Percentiles rank a stretch among this genome's conserved stretches.
Conservation (phyloP, 2,329 filamentous ascomycete genomes). For the Curvularia lunata region DNA sequence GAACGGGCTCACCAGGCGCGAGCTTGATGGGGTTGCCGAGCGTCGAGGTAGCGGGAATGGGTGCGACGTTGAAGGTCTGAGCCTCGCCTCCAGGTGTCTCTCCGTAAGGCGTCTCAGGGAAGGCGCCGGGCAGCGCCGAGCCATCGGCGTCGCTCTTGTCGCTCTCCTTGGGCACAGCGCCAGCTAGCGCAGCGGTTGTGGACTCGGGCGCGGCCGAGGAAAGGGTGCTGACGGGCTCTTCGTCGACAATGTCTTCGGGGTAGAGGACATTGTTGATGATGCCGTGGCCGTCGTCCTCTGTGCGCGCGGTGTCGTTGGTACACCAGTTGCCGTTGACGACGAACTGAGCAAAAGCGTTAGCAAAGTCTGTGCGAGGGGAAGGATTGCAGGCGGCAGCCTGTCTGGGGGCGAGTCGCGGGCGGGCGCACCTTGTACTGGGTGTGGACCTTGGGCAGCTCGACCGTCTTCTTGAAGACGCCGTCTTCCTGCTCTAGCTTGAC, state of each 20-base stretch:
- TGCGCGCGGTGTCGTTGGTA: conserved; percentile 78
- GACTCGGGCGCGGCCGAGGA: conserved; percentile 73
- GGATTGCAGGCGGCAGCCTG: conserved; percentile 2
- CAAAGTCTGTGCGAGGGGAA: conserved; percentile 18
- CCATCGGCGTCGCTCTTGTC: conserved; percentile 31
- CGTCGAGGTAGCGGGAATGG: conserved; percentile 64
- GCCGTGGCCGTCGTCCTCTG: conserved; percentile 80
- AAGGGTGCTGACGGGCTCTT: conserved; percentile 60
- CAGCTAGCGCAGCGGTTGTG: conserved; percentile 74
- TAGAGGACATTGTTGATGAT: conserved; percentile 94
- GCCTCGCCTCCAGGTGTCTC: conserved; percentile 52
- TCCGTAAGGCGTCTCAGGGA: conserved; percentile 76
- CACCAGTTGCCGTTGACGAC: conserved; percentile 93
- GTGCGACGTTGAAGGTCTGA: conserved; percentile 61
- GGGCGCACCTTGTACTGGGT: conserved; percentile 88
- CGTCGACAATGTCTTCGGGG: conserved; percentile 69
- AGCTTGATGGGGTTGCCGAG: conserved; percentile 80
- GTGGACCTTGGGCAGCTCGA: conserved; percentile 73
- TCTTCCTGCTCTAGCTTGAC: conserved; percentile 80
- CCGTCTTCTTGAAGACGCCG: conserved; percentile 76
- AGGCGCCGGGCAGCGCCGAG: conserved; percentile 65
- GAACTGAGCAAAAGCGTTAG: conserved; percentile 66
- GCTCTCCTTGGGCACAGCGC: conserved; percentile 66
- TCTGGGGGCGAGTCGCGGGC: background rate
- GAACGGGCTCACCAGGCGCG: conserved; percentile 79